These are phyloP conservation scores for Pestalotiopsis sp. DNA, from an alignment of 2,329 filamentous ascomycete species.

Conservation along the genomic window DNA sequence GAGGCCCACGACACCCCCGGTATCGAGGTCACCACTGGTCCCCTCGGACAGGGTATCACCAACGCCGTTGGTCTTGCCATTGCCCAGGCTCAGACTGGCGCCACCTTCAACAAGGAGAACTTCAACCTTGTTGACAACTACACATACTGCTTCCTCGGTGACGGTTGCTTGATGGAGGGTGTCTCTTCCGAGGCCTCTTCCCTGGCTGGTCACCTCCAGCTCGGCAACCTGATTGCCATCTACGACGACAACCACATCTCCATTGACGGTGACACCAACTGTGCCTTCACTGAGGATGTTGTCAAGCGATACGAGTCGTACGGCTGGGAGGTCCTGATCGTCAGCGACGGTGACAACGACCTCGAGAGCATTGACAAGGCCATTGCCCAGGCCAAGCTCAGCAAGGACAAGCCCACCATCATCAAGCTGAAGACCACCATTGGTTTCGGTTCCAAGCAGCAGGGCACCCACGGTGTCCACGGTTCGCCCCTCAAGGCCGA, in stretches of 20 bases:
- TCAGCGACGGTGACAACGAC: conserved; percentile 87
- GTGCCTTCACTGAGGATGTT: conserved; percentile 96
- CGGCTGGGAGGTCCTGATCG: conserved; percentile 88
- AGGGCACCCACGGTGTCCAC: conserved; percentile 95
- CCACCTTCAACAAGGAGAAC: conserved; percentile 94
- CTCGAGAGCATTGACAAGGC: conserved; percentile 86
- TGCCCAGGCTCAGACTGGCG: conserved; percentile 88
- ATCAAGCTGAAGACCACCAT: conserved; percentile 98
- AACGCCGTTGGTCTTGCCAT: conserved; percentile 98
- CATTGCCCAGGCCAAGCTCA: conserved; percentile 80
- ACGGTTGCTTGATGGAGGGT: conserved; percentile 99
- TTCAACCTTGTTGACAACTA: conserved; percentile 93
- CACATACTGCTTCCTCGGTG: conserved; percentile 95
- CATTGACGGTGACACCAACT: conserved; percentile 92
- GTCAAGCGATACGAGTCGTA: conserved; percentile 93
- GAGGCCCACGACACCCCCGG: conserved; percentile 96
- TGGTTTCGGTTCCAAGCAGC: conserved; percentile 88
- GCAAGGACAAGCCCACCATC: conserved; percentile 94
- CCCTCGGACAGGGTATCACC: conserved; percentile 94
- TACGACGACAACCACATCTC: conserved; percentile 99
- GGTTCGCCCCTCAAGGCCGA: conserved; percentile 94
- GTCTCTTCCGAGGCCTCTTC: conserved; percentile 91
- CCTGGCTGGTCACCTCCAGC: conserved; percentile 91
- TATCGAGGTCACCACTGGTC: conserved; percentile 96
- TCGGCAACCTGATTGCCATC: conserved; percentile 95